Evolutionary conservation across 257 asterid species (phyloP).

Genomic region (Verbena officinalis): DNA sequence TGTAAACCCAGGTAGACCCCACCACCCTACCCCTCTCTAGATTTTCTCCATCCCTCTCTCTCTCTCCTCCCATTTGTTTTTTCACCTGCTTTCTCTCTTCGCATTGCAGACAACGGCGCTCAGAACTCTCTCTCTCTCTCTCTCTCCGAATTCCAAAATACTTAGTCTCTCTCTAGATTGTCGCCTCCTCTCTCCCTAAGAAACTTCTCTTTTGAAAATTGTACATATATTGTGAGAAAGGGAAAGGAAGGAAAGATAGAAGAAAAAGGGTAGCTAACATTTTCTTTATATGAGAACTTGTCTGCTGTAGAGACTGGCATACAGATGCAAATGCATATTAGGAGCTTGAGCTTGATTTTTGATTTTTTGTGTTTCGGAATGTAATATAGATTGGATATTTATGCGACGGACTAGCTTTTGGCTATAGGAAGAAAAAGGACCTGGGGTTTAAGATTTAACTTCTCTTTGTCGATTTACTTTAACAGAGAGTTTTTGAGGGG

Average conservation of each 20-base stretch:
- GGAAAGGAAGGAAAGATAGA: neutral
- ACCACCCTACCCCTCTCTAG: constrained; percentile 30
- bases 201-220: constrained; percentile 37
- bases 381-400: constrained; percentile 22
- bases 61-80: constrained; percentile 9
- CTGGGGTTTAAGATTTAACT: constrained; percentile 14
- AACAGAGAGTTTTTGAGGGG: neutral
- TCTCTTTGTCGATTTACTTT: constrained; percentile 7
- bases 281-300: neutral
- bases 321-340: constrained; percentile 24
- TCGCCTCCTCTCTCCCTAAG: constrained; percentile 28
- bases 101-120: constrained; percentile 40
- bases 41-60: constrained; percentile 30
- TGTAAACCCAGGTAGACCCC: constrained; percentile 55
- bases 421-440: constrained; percentile 9
- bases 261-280: neutral
- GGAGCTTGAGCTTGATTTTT: constrained; percentile 20
- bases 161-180: neutral
- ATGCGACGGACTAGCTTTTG: neutral
- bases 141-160: constrained; percentile 5
- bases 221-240: constrained; percentile 21
- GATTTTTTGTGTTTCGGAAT: constrained; percentile 6
- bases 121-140: constrained; percentile 33
- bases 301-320: neutral
- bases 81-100: constrained; percentile 32